These are phyloP conservation scores for Phytophthora quininea DNA, from an alignment of 352 stramenopile genomes.

Conservation along the genomic window DNA sequence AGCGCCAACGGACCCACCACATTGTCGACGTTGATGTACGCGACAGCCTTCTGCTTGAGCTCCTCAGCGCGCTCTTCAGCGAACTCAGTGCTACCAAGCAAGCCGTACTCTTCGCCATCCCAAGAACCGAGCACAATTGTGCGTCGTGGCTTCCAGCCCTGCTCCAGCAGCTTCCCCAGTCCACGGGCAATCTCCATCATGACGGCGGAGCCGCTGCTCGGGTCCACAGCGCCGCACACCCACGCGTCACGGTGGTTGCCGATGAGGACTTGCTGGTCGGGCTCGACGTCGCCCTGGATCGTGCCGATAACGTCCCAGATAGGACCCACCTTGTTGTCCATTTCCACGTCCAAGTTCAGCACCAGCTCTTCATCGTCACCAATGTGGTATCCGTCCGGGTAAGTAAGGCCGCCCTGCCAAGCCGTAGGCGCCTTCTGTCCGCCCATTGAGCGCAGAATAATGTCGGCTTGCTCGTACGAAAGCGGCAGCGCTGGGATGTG, in stretches of 20 bases:
- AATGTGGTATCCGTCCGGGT: slow-evolving; percentile 62
- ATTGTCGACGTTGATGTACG: slow-evolving; percentile 85
- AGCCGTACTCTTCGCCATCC: slow-evolving; percentile 78
- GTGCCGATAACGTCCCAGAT: slow-evolving; percentile 38
- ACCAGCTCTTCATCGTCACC: slow-evolving; percentile 53
- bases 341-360: slow-evolving; percentile 52
- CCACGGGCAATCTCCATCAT: slow-evolving; percentile 73
- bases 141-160: slow-evolving; percentile 63
- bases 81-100: slow-evolving; percentile 79
- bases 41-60: slow-evolving; percentile 51
- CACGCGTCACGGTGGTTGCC: slow-evolving; percentile 85
- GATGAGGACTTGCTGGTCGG: slow-evolving; percentile 56
- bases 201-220: slow-evolving; percentile 60
- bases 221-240: slow-evolving; percentile 78
- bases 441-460: slow-evolving; percentile 57
- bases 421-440: slow-evolving; percentile 46
- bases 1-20: slow-evolving; percentile 54
- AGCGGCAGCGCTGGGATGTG: slow-evolving; percentile 36
- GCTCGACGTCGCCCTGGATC: slow-evolving; percentile 35
- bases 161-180: slow-evolving; percentile 56
- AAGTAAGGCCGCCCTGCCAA: slow-evolving; percentile 57
- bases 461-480: slow-evolving; percentile 68
- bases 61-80: slow-evolving; percentile 53
- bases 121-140: slow-evolving; percentile 74
- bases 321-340: slow-evolving; percentile 62